Conservation (phyloP, 352 stramenopile genomes). For the Stephanocyclus meneghinianus region DNA sequence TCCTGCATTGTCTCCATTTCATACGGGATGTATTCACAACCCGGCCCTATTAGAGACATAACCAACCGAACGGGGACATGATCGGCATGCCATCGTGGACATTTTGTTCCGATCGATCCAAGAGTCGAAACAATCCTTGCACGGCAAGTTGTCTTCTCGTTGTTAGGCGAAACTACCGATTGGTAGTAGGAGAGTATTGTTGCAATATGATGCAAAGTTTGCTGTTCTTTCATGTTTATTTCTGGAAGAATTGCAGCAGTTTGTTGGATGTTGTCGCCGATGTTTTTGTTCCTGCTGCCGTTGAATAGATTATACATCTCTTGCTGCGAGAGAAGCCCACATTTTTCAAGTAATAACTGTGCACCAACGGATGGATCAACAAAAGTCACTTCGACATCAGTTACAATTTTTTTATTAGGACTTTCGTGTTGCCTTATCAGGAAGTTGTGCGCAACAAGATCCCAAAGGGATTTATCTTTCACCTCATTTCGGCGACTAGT, state of each 20-base stretch:
- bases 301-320: too few relatives aligned
- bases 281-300: too few relatives aligned
- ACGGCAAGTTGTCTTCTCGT: slow-evolving; percentile 30
- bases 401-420: not conserved
- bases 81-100: slow-evolving; percentile 74
- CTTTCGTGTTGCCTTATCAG: not conserved
- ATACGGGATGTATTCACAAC: slow-evolving; percentile 58
- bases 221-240: slow-evolving; percentile 24
- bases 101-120: slow-evolving; percentile 60
- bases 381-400: not conserved
- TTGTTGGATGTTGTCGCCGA: not conserved
- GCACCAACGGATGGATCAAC: not conserved
- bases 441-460: not conserved
- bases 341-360: not conserved
- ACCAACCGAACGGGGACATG: slow-evolving; percentile 74
- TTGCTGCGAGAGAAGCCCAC: not conserved
- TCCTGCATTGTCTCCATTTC: not conserved
- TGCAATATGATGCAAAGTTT: slow-evolving; percentile 36
- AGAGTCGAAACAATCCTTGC: slow-evolving; percentile 58
- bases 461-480: not conserved
- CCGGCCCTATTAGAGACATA: slow-evolving; percentile 70
- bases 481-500: not conserved
- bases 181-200: slow-evolving; percentile 44
- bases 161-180: slow-evolving; percentile 13
- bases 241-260: slow-evolving; percentile 9